Evolutionary conservation across 305 asterid species (phyloP).

Genomic region (Rubia peregrina): DNA sequence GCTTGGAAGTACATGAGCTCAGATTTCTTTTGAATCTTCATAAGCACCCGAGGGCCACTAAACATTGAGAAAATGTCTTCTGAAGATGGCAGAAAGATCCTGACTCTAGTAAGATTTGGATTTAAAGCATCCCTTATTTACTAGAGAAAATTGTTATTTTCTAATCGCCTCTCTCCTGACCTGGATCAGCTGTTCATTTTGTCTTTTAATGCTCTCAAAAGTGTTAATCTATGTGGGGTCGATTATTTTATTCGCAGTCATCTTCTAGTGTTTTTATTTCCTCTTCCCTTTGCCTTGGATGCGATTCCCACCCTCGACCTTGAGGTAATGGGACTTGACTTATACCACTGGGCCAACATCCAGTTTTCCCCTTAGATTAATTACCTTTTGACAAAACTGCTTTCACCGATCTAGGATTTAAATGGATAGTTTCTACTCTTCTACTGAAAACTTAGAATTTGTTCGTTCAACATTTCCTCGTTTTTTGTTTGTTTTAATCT

Average conservation of each 20-base stretch:
- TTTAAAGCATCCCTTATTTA: not conserved
- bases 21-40: not conserved
- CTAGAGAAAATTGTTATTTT: conserved; percentile 10
- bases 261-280: not conserved
- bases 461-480: not conserved
- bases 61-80: conserved; percentile 40
- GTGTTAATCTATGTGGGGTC: not conserved
- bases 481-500: not conserved
- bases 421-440: not conserved
- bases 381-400: not conserved
- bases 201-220: not conserved
- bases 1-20: conserved; percentile 6
- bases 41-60: conserved; percentile 1
- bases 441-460: not conserved
- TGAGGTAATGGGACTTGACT: not conserved
- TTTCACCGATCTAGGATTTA: not conserved
- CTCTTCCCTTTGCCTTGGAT: not conserved
- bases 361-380: not conserved
- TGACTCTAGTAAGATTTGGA: conserved; percentile 48
- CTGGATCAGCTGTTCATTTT: not conserved
- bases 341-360: not conserved
- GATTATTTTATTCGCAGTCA: not conserved
- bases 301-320: not conserved
- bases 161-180: not conserved
- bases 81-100: conserved; percentile 53